Percentiles rank a stretch among this genome's conserved stretches.
Conservation (phyloP, 805 yeast genomes). For the Starmerella vaccinii region DNA sequence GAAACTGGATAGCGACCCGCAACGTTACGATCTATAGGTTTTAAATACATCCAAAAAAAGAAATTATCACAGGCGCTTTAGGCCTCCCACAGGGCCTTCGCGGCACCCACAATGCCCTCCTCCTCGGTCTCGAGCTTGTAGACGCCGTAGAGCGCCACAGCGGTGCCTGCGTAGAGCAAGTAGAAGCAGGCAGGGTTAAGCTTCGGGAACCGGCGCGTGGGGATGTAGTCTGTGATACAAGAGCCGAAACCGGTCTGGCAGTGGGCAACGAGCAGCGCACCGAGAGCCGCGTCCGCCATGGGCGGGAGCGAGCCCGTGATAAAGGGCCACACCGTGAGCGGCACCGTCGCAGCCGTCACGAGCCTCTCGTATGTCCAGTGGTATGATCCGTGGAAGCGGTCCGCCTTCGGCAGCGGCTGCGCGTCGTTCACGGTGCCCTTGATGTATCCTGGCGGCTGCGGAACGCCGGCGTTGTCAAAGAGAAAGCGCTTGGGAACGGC, state of each 20-base stretch:
- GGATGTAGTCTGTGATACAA: constrained; percentile 89
- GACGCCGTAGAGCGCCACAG: constrained; percentile 63
- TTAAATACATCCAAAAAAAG: not conserved
- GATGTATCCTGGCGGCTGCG: constrained; percentile 82
- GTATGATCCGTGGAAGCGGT: constrained; percentile 65
- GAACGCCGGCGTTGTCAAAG: constrained; percentile 34
- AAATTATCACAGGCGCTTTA: too few relatives aligned
- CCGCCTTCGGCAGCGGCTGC: constrained; percentile 51
- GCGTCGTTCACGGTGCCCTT: constrained; percentile 94
- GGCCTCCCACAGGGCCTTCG: constrained; percentile 53
- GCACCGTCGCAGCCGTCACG: constrained; percentile 60
- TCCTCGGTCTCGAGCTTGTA: constrained; percentile 66
- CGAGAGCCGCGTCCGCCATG: constrained; percentile 59
- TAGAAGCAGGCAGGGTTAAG: constrained; percentile 61
- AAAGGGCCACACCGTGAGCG: constrained; percentile 66
- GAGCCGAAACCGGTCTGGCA: constrained; percentile 78
- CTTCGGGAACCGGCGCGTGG: constrained; percentile 70
- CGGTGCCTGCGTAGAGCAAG: constrained; percentile 62
- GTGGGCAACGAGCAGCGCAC: constrained; percentile 61
- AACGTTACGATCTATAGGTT: not conserved
- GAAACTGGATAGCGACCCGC: too few relatives aligned
- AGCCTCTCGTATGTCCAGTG: constrained; percentile 90
- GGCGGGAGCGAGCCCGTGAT: constrained; percentile 64
- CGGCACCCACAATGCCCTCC: constrained; percentile 63
- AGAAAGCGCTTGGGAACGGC: constrained; percentile 20